Base-by-base conservation (phyloP, 345 rosid genomes). In the Cardamine resedifolia region DNA sequence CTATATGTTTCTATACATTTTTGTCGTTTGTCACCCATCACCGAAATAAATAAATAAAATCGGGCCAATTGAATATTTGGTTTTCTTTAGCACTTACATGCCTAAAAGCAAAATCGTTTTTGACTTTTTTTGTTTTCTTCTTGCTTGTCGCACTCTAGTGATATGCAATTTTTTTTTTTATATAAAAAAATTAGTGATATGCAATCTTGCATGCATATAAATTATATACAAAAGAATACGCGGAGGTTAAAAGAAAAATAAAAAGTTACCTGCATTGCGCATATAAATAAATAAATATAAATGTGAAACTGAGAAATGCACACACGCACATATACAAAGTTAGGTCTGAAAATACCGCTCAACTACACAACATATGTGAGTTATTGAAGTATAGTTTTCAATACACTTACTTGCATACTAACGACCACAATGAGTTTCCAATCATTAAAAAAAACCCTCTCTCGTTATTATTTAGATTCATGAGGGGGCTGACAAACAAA, bases 311-410 rank as follows among this genome's bases (percentile, higher is more conserved):
- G 74, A 68, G 63, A 75, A 67, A 68, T 68, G 64, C 69, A 68
- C 73, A 74, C 78, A 58, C 39, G 27, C 60, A 66, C 73, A 58
- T 66, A 66, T 66, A 72, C 53, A 66, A 66, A 57, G 66, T 69
- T 53, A 63, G 70, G 76, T 63, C 10, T 45, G 70, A 44, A 72
- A 31, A 14, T 41, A 53, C 10, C 5, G 19, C 72, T 44, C 50
- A 64, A 72, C 30, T 24, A 53, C 47, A 44, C 33, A 72, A 45
- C 64, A 56, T 52, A 45, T 23, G 21, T 4, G 70, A 53, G 27
- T 72, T 6, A 44, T 11, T n/a, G 51, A 39, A 39, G 31, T 8
- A 38, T 51, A 27, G 9, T 57, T 34, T 23, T 58, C 45, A 59
- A 11, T 8, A 58, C 27, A 27, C 36, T 12, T 53, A 27, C 36